Base-by-base conservation (phyloP, 2,329 filamentous ascomycete genomes). In the Aspergillus uvarum region DNA sequence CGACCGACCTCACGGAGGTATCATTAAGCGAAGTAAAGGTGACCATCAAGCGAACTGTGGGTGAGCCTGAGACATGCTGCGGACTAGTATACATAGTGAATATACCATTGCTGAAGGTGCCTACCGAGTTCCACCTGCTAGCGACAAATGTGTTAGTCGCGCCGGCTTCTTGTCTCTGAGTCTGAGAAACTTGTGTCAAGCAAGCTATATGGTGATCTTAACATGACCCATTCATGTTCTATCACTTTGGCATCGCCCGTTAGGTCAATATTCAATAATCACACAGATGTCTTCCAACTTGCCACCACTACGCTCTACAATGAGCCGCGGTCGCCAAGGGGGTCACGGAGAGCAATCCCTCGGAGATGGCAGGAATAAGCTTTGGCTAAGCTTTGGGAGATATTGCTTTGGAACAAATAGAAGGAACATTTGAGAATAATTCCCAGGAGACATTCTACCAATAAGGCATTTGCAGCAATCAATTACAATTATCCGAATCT, bases 301-400 rank as follows among this genome's bases (percentile, higher is more conserved):
- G 7, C 7, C 26, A 35, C 10, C 4, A 0, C 16, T 12, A 16
- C 10, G 16, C 32, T 35, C 11, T 12, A 16, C 12, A 35, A 16
- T 35, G 32, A 10, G 38, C 14, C 7, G 26, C 7, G 7, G 26
- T 2, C 5, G 26, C 26, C 26, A 8, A 29, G 7, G 26, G 26
- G 26, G 26, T 29, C 26, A 29, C 26, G 26, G 26, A 29, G 26
- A 44, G 38, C 8, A 44, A 19, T 19, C 16, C 38, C 38, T 44
- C 38, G 38, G 16, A 19, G 38, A 44, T 44, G 16, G n/a, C 14
- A 16, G 32, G 32, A 35, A 52, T 21, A 53, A 53, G 51, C 32
- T 53, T 53, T 53, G 42, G 32, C 51, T 24, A 53, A 53, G 51
- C 51, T 53, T 53, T 12, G 35, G 32, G n/a, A 22, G 12, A 8